Conservation (phyloP, 1,284 basidiomycete genomes). For the Violaceomyces palustris region DNA sequence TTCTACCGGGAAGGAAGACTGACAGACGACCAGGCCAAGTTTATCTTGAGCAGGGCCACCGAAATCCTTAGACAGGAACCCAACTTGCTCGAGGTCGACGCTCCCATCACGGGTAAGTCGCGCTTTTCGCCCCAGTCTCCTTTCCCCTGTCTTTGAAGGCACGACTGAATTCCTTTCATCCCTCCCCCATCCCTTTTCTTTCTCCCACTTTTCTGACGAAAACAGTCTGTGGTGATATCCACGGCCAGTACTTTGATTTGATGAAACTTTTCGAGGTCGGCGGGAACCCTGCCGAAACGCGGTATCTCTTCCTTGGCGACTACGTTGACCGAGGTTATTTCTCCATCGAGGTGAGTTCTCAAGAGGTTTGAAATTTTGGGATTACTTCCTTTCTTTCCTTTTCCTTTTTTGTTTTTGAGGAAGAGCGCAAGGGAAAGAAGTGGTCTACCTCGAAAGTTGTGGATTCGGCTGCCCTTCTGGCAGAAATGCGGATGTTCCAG, state of each 20-base stretch:
- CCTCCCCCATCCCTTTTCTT: too few species aligned
- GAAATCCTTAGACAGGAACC: slow-evolving; percentile 73
- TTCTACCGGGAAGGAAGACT: slow-evolving; percentile 88
- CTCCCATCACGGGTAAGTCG: slow-evolving; percentile 82
- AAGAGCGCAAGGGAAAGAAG: too few species aligned
- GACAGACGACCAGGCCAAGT: slow-evolving; percentile 83
- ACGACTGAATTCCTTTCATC: neutral
- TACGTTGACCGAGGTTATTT: slow-evolving; percentile 53
- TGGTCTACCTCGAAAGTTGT: too few species aligned
- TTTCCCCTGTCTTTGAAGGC: too few species aligned
- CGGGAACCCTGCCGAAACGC: slow-evolving; percentile 51
- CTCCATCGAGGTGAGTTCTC: slow-evolving; percentile 43
- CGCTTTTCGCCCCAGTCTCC: too few species aligned
- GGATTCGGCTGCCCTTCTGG: too few species aligned
- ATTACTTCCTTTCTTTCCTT: too few species aligned
- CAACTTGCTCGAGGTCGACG: slow-evolving; percentile 84
- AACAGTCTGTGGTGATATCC: slow-evolving; percentile 52
- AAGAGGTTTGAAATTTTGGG: neutral
- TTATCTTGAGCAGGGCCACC: slow-evolving; percentile 72
- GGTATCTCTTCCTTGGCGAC: slow-evolving; percentile 52
- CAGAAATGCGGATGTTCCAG: too few species aligned
- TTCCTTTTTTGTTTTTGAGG: too few species aligned
- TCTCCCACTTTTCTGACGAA: too few species aligned
- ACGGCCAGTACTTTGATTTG: slow-evolving; percentile 52
- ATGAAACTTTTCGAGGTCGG: slow-evolving; percentile 53